Evolutionary conservation across 2,329 filamentous ascomycete species (phyloP).

Genomic region (Eurotiales sp.): DNA sequence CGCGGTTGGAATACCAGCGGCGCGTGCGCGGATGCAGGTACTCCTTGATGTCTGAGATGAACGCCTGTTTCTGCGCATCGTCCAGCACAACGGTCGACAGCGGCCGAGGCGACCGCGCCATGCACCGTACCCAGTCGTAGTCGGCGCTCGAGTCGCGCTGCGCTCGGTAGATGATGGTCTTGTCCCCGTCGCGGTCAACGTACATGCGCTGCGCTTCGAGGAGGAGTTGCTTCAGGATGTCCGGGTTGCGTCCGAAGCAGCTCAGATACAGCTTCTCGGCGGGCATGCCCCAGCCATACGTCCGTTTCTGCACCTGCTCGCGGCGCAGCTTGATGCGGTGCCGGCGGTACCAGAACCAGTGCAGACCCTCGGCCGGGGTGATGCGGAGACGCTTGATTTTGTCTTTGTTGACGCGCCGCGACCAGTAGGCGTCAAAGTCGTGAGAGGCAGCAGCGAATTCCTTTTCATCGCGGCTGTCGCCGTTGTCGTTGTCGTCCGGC

Average conservation of each 20-base stretch:
- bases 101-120: slow-evolving; percentile 47
- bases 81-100: slow-evolving; percentile 56
- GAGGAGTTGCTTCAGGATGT: slow-evolving; percentile 32
- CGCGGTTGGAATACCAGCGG: slow-evolving; percentile 76
- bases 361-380: slow-evolving; percentile 63
- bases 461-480: slow-evolving; percentile 30
- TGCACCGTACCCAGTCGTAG: slow-evolving; percentile 33
- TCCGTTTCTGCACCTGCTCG: slow-evolving; percentile 24
- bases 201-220: slow-evolving; percentile 34
- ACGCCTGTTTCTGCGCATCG: slow-evolving; percentile 44
- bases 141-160: slow-evolving; percentile 18
- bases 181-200: slow-evolving; percentile 32
- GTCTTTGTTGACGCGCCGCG: slow-evolving; percentile 35
- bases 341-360: slow-evolving; percentile 65
- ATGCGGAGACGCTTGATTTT: slow-evolving; percentile 45
- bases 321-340: slow-evolving; percentile 45
- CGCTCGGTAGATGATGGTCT: slow-evolving; percentile 38
- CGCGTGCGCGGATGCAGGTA: slow-evolving; percentile 51
- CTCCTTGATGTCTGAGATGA: slow-evolving; percentile 54
- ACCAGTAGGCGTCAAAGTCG: slow-evolving; percentile 39
- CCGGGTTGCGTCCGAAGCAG: slow-evolving; percentile 32
- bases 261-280: slow-evolving; percentile 32
- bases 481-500: slow-evolving; percentile 27
- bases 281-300: slow-evolving; percentile 19
- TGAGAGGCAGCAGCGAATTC: slow-evolving; percentile 42